These are phyloP conservation scores for Aspergillus tanneri DNA, from an alignment of 2,329 filamentous ascomycete genomes.

Conservation along the genomic window DNA sequence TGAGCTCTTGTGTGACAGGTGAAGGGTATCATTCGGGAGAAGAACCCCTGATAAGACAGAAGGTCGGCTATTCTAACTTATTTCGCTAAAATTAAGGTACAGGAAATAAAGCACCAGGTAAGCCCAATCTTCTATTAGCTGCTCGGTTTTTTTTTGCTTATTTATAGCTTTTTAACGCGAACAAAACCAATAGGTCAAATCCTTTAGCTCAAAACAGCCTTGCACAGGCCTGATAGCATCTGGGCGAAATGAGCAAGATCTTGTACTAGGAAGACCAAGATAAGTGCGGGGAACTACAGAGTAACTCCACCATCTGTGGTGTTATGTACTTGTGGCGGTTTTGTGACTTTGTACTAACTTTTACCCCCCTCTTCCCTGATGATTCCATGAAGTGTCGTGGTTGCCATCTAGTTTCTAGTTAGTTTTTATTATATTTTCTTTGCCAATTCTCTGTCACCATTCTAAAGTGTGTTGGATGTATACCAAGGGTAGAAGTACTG, in stretches of 20 bases:
- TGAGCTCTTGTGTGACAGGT: constrained; percentile 86
- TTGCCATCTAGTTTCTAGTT: too few species aligned
- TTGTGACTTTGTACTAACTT: too few species aligned
- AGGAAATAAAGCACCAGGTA: constrained; percentile 99
- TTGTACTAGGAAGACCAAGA: constrained; percentile 82
- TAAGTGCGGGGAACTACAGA: constrained; percentile 4
- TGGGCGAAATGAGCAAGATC: constrained; percentile 98
- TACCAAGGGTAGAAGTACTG: too few species aligned
- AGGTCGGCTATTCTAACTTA: constrained; percentile 83
- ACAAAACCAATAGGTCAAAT: constrained; percentile 83
- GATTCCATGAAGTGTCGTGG: too few species aligned
- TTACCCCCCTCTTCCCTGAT: too few species aligned
- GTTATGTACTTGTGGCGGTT: too few species aligned
- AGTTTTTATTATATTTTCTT: too few species aligned
- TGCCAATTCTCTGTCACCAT: too few species aligned
- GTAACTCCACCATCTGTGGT: background rate
- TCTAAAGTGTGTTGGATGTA: too few species aligned
- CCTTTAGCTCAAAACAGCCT: constrained; percentile 84
- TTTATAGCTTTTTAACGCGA: constrained; percentile 15
- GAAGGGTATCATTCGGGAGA: constrained; percentile 87
- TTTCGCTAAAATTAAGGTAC: constrained; percentile 93
- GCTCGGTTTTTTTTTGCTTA: background rate
- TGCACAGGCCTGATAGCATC: constrained; percentile 70
- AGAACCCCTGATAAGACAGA: constrained; percentile 73
- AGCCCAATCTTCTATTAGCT: constrained; percentile 31